Percentiles rank a stretch among this genome's conserved stretches.
phyloP scores from a whole-genome alignment of 805 yeast genomes.

The Spathaspora sp. region DNA sequence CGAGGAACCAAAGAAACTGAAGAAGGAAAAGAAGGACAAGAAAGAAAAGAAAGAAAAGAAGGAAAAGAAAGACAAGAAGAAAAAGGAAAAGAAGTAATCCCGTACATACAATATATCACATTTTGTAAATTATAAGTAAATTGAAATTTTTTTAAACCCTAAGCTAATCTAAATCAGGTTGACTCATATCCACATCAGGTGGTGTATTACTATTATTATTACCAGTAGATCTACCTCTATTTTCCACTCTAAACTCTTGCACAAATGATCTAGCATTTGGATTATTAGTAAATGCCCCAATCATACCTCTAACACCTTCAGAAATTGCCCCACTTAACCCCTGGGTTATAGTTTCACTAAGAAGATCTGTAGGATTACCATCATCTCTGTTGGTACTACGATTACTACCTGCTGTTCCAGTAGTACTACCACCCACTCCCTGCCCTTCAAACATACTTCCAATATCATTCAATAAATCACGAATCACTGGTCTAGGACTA shows the following conservation, averaged over 20 bases:
- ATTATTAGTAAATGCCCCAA: slow-evolving; percentile 4
- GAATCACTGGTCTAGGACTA: slow-evolving; percentile 3
- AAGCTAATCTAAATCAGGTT: slow-evolving; percentile 8
- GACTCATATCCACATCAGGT: slow-evolving; percentile 1
- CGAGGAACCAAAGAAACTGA: slow-evolving; percentile 16
- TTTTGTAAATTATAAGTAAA: slow-evolving; percentile 2
- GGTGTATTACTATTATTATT: background rate
- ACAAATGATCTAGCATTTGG: slow-evolving; percentile 5
- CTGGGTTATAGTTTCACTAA: background rate
- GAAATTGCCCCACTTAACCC: background rate
- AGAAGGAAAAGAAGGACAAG: slow-evolving; percentile 27
- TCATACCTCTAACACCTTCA: slow-evolving; percentile 2
- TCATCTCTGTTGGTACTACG: background rate
- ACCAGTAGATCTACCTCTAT: background rate
- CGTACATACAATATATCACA: background rate
- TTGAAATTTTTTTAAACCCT: background rate
- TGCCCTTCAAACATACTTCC: slow-evolving; percentile 14
- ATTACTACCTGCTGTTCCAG: background rate
- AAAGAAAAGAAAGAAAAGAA: slow-evolving; percentile 29
- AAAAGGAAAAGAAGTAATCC: slow-evolving; percentile 1
- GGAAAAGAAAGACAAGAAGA: slow-evolving; percentile 26
- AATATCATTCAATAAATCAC: slow-evolving; percentile 19
- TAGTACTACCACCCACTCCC: background rate
- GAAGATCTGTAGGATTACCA: background rate
- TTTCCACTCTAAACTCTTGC: slow-evolving; percentile 1